phyloP scores from a whole-genome alignment of 495 filamentous ascomycete species.

The Staphylotrichum longicolle region DNA sequence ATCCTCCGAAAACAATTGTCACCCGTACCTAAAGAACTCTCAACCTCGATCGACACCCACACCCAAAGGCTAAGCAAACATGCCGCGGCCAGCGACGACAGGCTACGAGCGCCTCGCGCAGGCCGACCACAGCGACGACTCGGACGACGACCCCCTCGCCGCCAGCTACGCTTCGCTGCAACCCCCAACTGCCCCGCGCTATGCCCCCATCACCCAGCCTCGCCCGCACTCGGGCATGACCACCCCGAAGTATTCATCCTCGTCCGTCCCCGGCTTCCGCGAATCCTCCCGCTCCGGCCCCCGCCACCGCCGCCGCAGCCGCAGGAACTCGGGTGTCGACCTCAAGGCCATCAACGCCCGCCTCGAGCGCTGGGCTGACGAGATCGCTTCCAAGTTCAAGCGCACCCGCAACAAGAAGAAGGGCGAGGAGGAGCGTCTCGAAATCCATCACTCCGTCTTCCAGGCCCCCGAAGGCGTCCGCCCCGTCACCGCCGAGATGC shows the following conservation, averaged over 20 bases:
- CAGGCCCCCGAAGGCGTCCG: slow-evolving; percentile 81
- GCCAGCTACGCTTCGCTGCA: slow-evolving; percentile 56
- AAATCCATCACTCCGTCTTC: slow-evolving; percentile 97
- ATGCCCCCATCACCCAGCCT: slow-evolving; percentile 63
- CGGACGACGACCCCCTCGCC: slow-evolving; percentile 61
- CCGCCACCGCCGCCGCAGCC: slow-evolving; percentile 55
- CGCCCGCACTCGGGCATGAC: slow-evolving; percentile 61
- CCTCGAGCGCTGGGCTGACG: slow-evolving; percentile 93
- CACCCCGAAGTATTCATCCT: slow-evolving; percentile 40
- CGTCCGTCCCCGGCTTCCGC: slow-evolving; percentile 7
- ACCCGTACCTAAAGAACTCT: not conserved
- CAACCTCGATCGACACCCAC: not conserved
- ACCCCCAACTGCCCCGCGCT: slow-evolving; percentile 63
- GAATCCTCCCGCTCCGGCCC: slow-evolving; percentile 16
- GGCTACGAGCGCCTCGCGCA: slow-evolving; percentile 92
- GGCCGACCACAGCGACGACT: slow-evolving; percentile 82
- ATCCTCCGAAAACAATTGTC: not conserved
- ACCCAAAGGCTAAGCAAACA: slow-evolving; percentile 22
- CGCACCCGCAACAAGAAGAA: slow-evolving; percentile 70
- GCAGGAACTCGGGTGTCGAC: slow-evolving; percentile 88
- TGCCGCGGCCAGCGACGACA: slow-evolving; percentile 66
- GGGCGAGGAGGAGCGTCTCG: slow-evolving; percentile 75
- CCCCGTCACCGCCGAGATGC: slow-evolving; percentile 70
- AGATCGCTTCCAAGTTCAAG: slow-evolving; percentile 97
- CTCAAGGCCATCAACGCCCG: slow-evolving; percentile 98